Conservation (phyloP, 352 stramenopile genomes). For the Salisapilia sapeloensis region DNA sequence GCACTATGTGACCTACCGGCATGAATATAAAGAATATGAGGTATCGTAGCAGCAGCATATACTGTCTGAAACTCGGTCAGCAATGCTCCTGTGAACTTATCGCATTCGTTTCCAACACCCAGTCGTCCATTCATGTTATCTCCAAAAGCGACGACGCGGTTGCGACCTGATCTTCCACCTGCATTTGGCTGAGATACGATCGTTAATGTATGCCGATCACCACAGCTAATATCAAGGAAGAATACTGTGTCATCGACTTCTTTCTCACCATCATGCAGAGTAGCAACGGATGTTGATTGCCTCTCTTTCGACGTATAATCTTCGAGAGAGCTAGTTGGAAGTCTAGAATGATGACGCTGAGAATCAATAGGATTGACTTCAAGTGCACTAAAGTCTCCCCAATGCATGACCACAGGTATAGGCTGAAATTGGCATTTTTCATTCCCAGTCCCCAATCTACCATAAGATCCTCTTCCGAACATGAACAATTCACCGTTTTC, state of each 20-base stretch:
- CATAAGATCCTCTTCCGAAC: conserved; percentile 48
- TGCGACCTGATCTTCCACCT: conserved; percentile 1
- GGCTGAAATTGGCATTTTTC: conserved; percentile 7
- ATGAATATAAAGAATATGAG: conserved; percentile 18
- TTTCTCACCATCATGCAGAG: not conserved
- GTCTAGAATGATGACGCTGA: no score
- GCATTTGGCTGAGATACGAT: conserved; percentile 6
- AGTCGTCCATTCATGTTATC: conserved; percentile 54
- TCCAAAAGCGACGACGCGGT: conserved; percentile 37
- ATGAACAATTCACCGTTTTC: conserved; percentile 40
- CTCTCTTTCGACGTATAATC: no score
- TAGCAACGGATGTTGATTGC: not conserved
- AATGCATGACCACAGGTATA: conserved; percentile 16
- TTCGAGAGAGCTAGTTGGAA: no score
- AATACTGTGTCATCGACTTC: conserved; percentile 13
- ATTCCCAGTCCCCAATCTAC: conserved; percentile 23
- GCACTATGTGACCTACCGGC: conserved; percentile 30
- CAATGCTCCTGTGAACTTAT: conserved; percentile 19
- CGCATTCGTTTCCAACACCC: conserved; percentile 25
- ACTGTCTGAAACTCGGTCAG: conserved; percentile 16
- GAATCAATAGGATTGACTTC: no score
- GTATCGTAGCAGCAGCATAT: conserved; percentile 4
- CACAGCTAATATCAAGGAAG: conserved; percentile 52
- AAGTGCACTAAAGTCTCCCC: no score
- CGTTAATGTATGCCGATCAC: conserved; percentile 42